Conservation (phyloP, 768 basidiomycete species). For the Termitomyces sp. region DNA sequence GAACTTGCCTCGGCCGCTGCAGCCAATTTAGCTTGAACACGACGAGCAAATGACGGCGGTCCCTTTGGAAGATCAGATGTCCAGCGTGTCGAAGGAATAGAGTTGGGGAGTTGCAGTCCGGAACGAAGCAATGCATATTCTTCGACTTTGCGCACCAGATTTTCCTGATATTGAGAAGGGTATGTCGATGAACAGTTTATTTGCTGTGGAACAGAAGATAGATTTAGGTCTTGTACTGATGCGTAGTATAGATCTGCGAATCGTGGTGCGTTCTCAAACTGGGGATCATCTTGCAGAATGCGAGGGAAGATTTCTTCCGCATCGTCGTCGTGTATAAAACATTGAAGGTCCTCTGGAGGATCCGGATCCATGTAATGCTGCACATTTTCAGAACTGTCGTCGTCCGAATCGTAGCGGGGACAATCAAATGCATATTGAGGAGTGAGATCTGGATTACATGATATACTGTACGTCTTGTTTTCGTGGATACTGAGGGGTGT, state of each 20-base stretch:
- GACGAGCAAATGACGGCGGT: slow-evolving; percentile 35
- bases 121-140: background rate
- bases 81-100: background rate
- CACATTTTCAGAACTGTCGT: background rate
- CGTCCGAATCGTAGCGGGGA: background rate
- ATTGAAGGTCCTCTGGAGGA: background rate
- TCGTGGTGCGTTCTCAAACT: slow-evolving; percentile 21
- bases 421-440: background rate
- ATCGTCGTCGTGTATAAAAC: slow-evolving; percentile 10
- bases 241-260: slow-evolving; percentile 36
- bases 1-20: slow-evolving; percentile 8
- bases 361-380: background rate
- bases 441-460: background rate
- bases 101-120: background rate
- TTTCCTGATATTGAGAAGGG: background rate
- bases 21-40: slow-evolving; percentile 36
- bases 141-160: background rate
- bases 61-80: slow-evolving; percentile 2
- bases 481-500: background rate
- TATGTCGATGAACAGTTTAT: background rate
- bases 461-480: background rate
- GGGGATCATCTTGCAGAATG: slow-evolving; percentile 23
- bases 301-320: slow-evolving; percentile 30
- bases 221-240: slow-evolving; percentile 18
- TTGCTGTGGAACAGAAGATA: background rate